phyloP scores from a whole-genome alignment of 1,284 basidiomycete species.

The Sparassis latifolia region DNA sequence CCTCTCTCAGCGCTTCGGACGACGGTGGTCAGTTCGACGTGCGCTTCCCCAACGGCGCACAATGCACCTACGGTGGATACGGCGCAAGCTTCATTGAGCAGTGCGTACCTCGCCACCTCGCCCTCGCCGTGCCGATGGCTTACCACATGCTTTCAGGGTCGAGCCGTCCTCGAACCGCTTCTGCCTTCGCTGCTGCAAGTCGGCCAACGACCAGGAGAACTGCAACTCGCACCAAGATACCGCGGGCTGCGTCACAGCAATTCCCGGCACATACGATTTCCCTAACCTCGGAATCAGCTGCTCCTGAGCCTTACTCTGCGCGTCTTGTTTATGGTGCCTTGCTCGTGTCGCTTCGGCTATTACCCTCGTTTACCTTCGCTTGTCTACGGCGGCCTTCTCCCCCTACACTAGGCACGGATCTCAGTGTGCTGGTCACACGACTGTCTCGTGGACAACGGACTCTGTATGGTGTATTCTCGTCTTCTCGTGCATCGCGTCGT shows the following conservation, averaged over 20 bases:
- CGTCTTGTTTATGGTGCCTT: neutral
- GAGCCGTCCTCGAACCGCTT: conserved; percentile 41
- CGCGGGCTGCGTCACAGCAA: conserved; percentile 33
- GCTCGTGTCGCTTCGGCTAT: no score
- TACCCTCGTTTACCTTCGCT: no score
- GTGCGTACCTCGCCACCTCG: conserved; percentile 24
- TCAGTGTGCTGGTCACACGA: no score
- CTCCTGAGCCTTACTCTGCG: conserved; percentile 17
- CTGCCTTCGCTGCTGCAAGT: conserved; percentile 42
- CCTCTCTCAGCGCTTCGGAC: conserved; percentile 31
- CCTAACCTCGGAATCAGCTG: conserved; percentile 31
- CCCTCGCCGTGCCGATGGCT: conserved; percentile 2
- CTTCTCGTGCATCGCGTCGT: no score
- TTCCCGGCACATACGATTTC: conserved; percentile 41
- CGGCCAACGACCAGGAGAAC: conserved; percentile 36
- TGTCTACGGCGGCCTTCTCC: no score
- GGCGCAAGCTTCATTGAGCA: conserved; percentile 46
- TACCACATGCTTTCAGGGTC: conserved; percentile 25
- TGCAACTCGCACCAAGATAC: conserved; percentile 47
- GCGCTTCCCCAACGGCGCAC: conserved; percentile 45
- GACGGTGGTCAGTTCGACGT: conserved; percentile 44
- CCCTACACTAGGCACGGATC: no score
- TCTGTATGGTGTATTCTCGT: no score
- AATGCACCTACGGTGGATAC: conserved; percentile 43
- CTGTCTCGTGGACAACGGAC: no score